Base-by-base conservation (phyloP, 352 stramenopile genomes). In the Pythium plurisporium region DNA sequence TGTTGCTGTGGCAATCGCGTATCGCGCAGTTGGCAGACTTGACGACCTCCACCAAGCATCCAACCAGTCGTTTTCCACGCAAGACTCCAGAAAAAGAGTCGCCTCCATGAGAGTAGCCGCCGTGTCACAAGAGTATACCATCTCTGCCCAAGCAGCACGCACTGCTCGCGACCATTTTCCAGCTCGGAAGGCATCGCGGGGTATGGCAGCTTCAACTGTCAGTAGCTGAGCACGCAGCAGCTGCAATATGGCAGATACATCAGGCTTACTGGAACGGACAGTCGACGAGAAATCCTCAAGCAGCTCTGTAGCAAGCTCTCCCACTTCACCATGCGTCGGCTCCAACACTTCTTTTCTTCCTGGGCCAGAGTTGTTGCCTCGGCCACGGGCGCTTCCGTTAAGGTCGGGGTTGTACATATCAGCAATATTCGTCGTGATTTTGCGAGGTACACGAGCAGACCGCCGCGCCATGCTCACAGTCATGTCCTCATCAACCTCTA, bases 331-430 rank as follows among this genome's bases (percentile, higher is more conserved):
- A 62, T 88, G 67, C 0, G 78, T 89, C n/a, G 76, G 73, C 10
- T 89, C 79, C 1, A 66, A 46, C 3, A 57, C 37, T 9, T 65
- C 55, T 2, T 70, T 64, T 15, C 25, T 56, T 14, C 62, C 65
- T 49, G 25, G 38, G 45, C 4, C 55, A 36, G 31, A 64, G 54
- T 15, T 49, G 55, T 29, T 47, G 12, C 64, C 45, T 23, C 55
- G 56, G 29, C 47, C 47, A 46, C 58, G 51, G 60, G 47, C 29
- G 51, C 34, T 70, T 69, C 79, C 55, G n/a, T 65, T 62, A 19
- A 86, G 65, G 11, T 89, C 79, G 2, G 82, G 79, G 51, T 91
- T 77, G 55, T 91, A 91, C 70, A 89, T 74, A 55, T 89, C 82
- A 0, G 65, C 82, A 45, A 91, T 91, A 29, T 91, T 91, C 5